Evolutionary conservation across 371 early-diverging fungal species (phyloP), one percentile per base, ranked within the genome.

Genomic region (Blakeslea trispora): DNA sequence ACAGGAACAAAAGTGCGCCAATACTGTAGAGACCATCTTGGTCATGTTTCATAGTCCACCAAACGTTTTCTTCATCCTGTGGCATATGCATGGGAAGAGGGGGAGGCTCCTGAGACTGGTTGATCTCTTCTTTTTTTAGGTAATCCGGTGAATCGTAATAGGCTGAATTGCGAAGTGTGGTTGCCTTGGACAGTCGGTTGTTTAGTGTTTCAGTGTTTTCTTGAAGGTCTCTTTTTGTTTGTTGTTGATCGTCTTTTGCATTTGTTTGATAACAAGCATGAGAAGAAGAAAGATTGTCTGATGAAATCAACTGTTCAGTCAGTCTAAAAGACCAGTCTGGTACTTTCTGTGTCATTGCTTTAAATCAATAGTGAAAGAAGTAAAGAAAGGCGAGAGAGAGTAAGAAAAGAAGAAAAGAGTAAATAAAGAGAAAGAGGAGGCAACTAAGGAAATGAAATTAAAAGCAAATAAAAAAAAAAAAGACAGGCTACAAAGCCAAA

Each of bases 1-100:
- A 68, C n/a, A 72, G 42, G 41, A 78, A 78, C 17, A 78, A 48
- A 0, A 71, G 24, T 1, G 62, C 67, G 45, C 69, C 64, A 6
- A 69, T 42, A 11, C 69, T 71, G 35, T 64, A 66, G 31, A 73
- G 59, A 0, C 71, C 69, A 46, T 78, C 78, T 22, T 64, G 57
- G 31, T 71, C 72, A 42, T 66, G 24, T n/a, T 45, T 48, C 3
- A 58, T 37, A 7, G 67, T 34, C 75, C 72, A 75, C 70, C 72
- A 71, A 17, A 45, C 45, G 13, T 45, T 41, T 15, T 57, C 48
- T 37, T 47, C 47, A n/a, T 23, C 24, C 39, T 14, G 31, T 47
- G 1, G 35, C 9, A 13, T 24, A 17, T 32, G 39, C 8, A 18
- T 39, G 14, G 37, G 40, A 28, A 41, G 22, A 37, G 40, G n/a